phyloP scores from a whole-genome alignment of 768 basidiomycete genomes.

The Tricholoma furcatifolium region DNA sequence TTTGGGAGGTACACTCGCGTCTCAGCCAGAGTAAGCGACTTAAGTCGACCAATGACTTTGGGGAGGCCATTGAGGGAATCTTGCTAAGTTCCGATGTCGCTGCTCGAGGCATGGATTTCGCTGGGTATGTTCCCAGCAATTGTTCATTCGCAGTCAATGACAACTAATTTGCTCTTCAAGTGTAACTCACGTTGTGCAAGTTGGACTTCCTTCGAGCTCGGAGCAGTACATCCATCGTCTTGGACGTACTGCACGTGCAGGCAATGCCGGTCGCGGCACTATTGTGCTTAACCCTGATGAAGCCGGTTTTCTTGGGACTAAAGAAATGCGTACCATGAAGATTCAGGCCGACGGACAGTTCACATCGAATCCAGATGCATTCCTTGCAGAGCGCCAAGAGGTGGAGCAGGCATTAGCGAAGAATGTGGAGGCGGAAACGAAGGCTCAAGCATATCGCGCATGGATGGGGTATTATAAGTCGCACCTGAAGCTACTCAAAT shows the following conservation, averaged over 20 bases:
- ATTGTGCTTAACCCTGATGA: slow-evolving; percentile 55
- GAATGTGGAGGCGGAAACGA: slow-evolving; percentile 35
- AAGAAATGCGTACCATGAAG: slow-evolving; percentile 38
- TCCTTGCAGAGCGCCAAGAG: slow-evolving; percentile 11
- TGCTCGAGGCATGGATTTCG: slow-evolving; percentile 69
- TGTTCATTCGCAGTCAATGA: not conserved
- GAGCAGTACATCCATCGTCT: slow-evolving; percentile 83
- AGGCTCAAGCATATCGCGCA: slow-evolving; percentile 51
- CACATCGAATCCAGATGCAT: slow-evolving; percentile 11
- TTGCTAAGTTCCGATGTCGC: slow-evolving; percentile 57
- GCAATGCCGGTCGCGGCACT: slow-evolving; percentile 57
- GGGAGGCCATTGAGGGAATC: slow-evolving; percentile 38
- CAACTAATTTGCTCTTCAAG: slow-evolving; percentile 23
- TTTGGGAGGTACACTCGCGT: slow-evolving; percentile 59
- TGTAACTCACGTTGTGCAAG: slow-evolving; percentile 59
- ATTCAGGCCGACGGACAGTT: slow-evolving; percentile 32
- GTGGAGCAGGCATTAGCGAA: slow-evolving; percentile 26
- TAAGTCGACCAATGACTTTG: slow-evolving; percentile 50
- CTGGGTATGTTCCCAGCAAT: slow-evolving; percentile 35
- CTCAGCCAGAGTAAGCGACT: slow-evolving; percentile 49
- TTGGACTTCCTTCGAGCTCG: slow-evolving; percentile 64
- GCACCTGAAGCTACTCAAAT: slow-evolving; percentile 32
- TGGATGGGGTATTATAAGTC: slow-evolving; percentile 59
- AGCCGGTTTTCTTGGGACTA: slow-evolving; percentile 40
- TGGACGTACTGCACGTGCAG: slow-evolving; percentile 76